phyloP scores from a whole-genome alignment of 2,329 filamentous ascomycete genomes.

The Massarina eburnea region DNA sequence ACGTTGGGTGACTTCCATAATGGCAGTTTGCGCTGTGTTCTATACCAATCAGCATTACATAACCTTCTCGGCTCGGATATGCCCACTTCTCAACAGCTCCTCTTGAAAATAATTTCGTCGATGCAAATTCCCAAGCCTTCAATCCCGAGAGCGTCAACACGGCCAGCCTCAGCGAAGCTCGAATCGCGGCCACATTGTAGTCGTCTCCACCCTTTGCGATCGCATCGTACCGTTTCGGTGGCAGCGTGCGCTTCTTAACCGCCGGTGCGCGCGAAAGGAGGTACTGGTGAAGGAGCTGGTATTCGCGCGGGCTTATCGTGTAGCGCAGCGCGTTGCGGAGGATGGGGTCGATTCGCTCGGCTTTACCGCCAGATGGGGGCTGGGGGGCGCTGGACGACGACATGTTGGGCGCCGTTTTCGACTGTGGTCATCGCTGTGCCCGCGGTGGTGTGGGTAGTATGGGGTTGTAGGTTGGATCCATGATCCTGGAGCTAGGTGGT shows the following conservation, averaged over 20 bases:
- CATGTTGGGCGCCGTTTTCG: slow-evolving; percentile 25
- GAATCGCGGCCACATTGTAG: slow-evolving; percentile 52
- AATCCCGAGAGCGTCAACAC: slow-evolving; percentile 46
- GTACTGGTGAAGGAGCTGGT: slow-evolving; percentile 80
- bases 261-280: slow-evolving; percentile 71
- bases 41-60: slow-evolving; percentile 12
- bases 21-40: slow-evolving; percentile 42
- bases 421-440: not conserved
- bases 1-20: slow-evolving; percentile 65
- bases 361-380: slow-evolving; percentile 23
- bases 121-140: slow-evolving; percentile 51
- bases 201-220: slow-evolving; percentile 52
- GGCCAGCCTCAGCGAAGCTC: slow-evolving; percentile 50
- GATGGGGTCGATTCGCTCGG: slow-evolving; percentile 62
- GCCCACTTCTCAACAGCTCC: slow-evolving; percentile 28
- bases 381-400: slow-evolving; percentile 34
- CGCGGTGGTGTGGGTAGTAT: slow-evolving; percentile 9
- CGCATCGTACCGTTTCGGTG: slow-evolving; percentile 54
- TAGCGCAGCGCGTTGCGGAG: slow-evolving; percentile 85
- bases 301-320: slow-evolving; percentile 80
- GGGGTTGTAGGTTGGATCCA: slow-evolving; percentile 5
- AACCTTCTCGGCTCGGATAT: slow-evolving; percentile 18
- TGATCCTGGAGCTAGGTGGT: slow-evolving; percentile 1
- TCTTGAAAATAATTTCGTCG: slow-evolving; percentile 39
- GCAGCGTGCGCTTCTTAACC: slow-evolving; percentile 56